These are phyloP conservation scores for Parastagonospora avenae DNA, from an alignment of 2,329 filamentous ascomycete species.

Conservation along the genomic window DNA sequence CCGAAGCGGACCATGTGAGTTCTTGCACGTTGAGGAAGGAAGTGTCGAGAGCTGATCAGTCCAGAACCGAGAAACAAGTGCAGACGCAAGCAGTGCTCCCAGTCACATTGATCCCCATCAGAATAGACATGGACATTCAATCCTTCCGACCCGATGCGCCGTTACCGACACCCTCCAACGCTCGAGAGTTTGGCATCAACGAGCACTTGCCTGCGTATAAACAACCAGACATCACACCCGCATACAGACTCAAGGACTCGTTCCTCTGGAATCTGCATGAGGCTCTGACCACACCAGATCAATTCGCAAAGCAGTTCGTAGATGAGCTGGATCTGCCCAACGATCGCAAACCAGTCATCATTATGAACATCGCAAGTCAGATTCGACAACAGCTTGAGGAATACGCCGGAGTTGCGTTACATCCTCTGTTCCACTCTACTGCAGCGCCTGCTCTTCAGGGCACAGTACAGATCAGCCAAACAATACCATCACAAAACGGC, in stretches of 20 bases:
- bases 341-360: conserved; percentile 64
- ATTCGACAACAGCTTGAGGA: conserved; percentile 95
- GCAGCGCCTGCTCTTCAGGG: conserved; percentile 37
- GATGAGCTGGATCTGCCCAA: conserved; percentile 92
- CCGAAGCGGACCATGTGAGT: conserved; percentile 55
- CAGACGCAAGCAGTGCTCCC: conserved; percentile 76
- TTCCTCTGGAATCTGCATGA: conserved; percentile 99
- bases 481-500: conserved; percentile 37
- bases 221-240: conserved; percentile 76
- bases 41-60: conserved; percentile 10
- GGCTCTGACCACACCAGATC: conserved; percentile 88
- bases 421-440: conserved; percentile 82
- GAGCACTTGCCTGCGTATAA: conserved; percentile 78
- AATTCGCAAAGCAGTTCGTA: conserved; percentile 89
- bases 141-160: conserved; percentile 72
- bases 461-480: conserved; percentile 10
- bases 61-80: conserved; percentile 64
- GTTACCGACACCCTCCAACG: conserved; percentile 67
- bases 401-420: conserved; percentile 90
- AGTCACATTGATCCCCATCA: conserved; percentile 89
- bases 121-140: conserved; percentile 91
- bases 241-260: conserved; percentile 89
- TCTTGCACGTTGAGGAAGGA: background rate
- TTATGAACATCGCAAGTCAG: conserved; percentile 85
- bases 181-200: conserved; percentile 65